These are phyloP conservation scores for Diaporthe velutina DNA, from an alignment of 2,329 filamentous ascomycete species.

Conservation along the genomic window DNA sequence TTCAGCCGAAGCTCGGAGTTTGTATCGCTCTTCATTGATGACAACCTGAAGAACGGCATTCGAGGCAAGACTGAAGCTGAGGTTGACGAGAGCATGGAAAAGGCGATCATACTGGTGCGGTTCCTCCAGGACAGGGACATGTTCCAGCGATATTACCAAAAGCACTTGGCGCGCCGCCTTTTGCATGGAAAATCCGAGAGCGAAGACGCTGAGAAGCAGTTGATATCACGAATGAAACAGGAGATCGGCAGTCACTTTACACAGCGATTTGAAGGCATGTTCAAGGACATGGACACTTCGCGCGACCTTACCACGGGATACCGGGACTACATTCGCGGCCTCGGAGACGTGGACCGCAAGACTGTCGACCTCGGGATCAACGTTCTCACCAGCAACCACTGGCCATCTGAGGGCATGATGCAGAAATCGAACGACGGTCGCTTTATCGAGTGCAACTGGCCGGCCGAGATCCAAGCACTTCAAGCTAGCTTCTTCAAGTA, in stretches of 20 bases:
- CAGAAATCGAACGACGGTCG: conserved; percentile 57
- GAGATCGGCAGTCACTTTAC: conserved; percentile 97
- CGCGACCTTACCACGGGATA: conserved; percentile 85
- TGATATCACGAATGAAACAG: conserved; percentile 97
- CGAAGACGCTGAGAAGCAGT: conserved; percentile 92
- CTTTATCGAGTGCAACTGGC: conserved; percentile 75
- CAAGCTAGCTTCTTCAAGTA: conserved; percentile 90
- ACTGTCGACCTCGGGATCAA: conserved; percentile 85
- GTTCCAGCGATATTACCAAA: conserved; percentile 98
- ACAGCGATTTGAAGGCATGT: conserved; percentile 94
- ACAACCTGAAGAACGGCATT: conserved; percentile 93
- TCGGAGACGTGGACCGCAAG: conserved; percentile 66
- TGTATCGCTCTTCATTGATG: conserved; percentile 96
- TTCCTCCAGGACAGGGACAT: conserved; percentile 94
- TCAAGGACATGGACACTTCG: conserved; percentile 93
- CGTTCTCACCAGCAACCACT: conserved; percentile 92
- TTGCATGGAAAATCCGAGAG: conserved; percentile 91
- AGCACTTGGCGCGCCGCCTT: conserved; percentile 89
- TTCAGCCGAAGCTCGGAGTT: conserved; percentile 90
- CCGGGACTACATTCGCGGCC: conserved; percentile 72
- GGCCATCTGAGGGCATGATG: conserved; percentile 89
- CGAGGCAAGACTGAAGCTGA: conserved; percentile 93
- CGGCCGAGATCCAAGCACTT: conserved; percentile 78
- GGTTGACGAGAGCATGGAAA: conserved; percentile 86
- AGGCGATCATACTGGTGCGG: conserved; percentile 87